A percentile compares a stretch with the other conserved stretches of the same genome.
Conservation (phyloP, 2,329 filamentous ascomycete species). For the Diaporthe citrichinensis region DNA sequence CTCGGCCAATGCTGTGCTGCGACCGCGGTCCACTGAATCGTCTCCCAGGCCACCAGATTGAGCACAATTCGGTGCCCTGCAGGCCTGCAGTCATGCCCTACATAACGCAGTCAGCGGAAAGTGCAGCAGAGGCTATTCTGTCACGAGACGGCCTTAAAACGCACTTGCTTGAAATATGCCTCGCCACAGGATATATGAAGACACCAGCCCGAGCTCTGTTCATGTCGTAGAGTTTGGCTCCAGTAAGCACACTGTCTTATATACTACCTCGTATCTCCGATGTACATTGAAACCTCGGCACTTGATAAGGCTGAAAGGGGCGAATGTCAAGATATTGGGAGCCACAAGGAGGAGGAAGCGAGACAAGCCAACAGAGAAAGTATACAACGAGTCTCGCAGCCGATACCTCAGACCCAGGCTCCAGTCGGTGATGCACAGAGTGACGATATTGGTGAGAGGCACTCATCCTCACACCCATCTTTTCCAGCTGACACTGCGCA, state of each 20-base stretch:
- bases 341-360: not conserved
- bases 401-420: too few relatives aligned
- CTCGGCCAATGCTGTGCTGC: not conserved
- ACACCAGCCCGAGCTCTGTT: not conserved
- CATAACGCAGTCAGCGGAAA: not conserved
- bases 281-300: not conserved
- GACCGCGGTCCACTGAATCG: not conserved
- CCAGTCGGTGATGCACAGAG: not conserved
- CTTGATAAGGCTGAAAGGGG: not conserved
- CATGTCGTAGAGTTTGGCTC: not conserved
- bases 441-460: not conserved
- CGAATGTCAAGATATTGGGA: not conserved
- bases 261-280: not conserved
- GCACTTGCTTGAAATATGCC: not conserved
- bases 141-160: not conserved
- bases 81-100: not conserved
- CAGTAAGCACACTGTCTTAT: too few relatives aligned
- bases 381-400: too few relatives aligned
- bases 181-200: not conserved
- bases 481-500: not conserved
- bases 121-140: not conserved
- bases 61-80: not conserved
- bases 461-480: not conserved
- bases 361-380: not conserved
- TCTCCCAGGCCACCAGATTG: not conserved